Conservation (phyloP, 2,329 filamentous ascomycete genomes). For the Phyllosticta capitalensis region DNA sequence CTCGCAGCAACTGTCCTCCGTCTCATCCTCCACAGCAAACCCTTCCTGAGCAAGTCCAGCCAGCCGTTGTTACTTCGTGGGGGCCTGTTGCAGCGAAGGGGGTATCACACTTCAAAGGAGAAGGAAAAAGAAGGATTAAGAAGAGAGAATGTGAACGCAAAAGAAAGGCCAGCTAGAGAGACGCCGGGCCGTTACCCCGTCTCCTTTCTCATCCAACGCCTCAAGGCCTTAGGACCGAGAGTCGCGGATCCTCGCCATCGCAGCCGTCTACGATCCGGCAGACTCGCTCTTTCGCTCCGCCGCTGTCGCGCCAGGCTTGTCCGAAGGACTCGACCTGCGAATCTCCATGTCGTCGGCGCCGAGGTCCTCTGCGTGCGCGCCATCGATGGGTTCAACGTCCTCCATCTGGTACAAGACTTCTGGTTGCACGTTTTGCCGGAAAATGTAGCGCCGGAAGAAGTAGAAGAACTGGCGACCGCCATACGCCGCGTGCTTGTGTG, state of each 20-base stretch:
- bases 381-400: neutral
- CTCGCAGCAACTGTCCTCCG: neutral
- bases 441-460: conserved; percentile 26
- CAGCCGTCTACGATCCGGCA: neutral
- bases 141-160: neutral
- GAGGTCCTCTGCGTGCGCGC: neutral
- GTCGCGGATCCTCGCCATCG: neutral
- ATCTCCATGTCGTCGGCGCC: neutral
- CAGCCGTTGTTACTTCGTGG: neutral
- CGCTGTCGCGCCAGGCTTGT: neutral
- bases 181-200: neutral
- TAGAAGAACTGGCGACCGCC: conserved; percentile 25
- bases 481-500: conserved; percentile 21
- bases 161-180: neutral
- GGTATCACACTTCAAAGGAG: neutral
- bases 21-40: neutral
- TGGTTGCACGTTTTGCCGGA: conserved; percentile 21
- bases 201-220: neutral
- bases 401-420: conserved; percentile 15
- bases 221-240: neutral
- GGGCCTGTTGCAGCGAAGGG: neutral
- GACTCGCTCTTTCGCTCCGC: neutral
- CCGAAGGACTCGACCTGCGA: neutral
- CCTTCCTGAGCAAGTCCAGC: neutral
- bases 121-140: neutral